These are phyloP conservation scores for Chlorella sp. DNA, from an alignment of 139 green algal species.

Conservation along the genomic window DNA sequence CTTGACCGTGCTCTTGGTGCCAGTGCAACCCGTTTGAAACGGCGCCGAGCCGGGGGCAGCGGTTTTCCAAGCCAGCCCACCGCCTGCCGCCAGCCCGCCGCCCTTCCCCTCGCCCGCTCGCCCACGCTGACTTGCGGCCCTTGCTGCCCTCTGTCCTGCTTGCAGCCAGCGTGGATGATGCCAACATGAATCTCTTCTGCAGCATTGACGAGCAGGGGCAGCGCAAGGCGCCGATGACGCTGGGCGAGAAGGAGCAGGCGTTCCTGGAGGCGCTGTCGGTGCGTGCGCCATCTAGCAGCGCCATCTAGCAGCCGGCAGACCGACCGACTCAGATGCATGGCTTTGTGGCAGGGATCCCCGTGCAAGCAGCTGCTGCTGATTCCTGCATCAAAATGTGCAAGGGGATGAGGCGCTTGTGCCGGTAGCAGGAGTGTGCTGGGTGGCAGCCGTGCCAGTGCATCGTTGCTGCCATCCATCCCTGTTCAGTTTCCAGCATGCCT, in stretches of 20 bases:
- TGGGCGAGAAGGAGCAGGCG: slow-evolving; percentile 89
- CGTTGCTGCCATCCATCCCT: too few species aligned
- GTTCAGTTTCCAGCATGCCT: too few species aligned
- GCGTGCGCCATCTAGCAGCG: slow-evolving; percentile 10
- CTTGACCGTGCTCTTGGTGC: too few species aligned
- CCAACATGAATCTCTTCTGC: slow-evolving; percentile 46
- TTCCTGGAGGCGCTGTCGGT: slow-evolving; percentile 83
- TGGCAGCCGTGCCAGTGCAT: too few species aligned
- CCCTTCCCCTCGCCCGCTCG: not conserved
- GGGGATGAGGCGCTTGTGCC: too few species aligned
- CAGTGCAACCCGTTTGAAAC: too few species aligned
- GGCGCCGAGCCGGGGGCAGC: too few species aligned
- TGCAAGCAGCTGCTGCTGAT: too few species aligned
- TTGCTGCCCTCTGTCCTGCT: not conserved
- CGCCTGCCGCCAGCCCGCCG: not conserved
- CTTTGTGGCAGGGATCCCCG: not conserved
- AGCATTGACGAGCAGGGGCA: slow-evolving; percentile 39
- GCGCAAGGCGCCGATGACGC: slow-evolving; percentile 15
- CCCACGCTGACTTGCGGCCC: not conserved
- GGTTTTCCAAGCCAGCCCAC: too few species aligned
- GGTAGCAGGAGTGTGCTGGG: too few species aligned
- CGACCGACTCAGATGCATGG: too few species aligned
- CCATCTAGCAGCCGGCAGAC: not conserved
- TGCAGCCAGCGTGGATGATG: slow-evolving; percentile 36
- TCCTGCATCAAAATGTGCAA: too few species aligned